Conservation (phyloP, 495 filamentous ascomycete genomes). For the Talaromyces thailandensis region DNA sequence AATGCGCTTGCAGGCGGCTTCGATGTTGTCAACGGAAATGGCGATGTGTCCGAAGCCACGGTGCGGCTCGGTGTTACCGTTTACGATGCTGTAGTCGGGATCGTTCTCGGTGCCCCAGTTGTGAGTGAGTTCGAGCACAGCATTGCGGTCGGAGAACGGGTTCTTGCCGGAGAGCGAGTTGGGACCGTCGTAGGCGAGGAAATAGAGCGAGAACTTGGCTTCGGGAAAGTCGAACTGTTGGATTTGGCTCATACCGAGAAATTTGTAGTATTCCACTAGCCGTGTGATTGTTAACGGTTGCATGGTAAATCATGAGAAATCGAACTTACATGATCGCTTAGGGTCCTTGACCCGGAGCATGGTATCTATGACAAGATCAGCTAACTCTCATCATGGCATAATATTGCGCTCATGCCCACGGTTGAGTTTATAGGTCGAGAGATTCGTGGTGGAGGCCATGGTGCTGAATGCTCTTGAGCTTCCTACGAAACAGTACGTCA, state of each 20-base stretch:
- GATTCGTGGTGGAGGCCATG: conserved; percentile 66
- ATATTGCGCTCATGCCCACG: conserved; percentile 40
- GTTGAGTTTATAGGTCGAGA: conserved; percentile 79
- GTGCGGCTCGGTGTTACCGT: conserved; percentile 81
- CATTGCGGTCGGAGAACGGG: conserved; percentile 77
- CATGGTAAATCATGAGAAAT: neutral
- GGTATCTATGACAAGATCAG: conserved; percentile 21
- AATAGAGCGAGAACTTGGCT: conserved; percentile 74
- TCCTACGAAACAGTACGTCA: conserved; percentile 9
- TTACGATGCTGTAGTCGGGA: conserved; percentile 69
- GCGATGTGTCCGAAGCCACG: conserved; percentile 87
- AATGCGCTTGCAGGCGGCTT: conserved; percentile 78
- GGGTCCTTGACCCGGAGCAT: conserved; percentile 97
- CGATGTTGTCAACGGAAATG: conserved; percentile 82
- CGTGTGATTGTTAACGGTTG: neutral
- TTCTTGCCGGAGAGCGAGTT: conserved; percentile 65
- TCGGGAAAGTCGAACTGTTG: conserved; percentile 66
- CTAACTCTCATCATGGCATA: neutral
- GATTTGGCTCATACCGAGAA: conserved; percentile 81
- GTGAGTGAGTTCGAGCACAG: conserved; percentile 88
- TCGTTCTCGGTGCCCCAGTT: conserved; percentile 94
- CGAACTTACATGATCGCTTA: conserved; percentile 53
- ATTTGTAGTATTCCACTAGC: conserved; percentile 83
- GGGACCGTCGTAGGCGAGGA: conserved; percentile 54
- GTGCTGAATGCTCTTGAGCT: conserved; percentile 34